Evolutionary conservation across 2,329 filamentous ascomycete species (phyloP).

Genomic region (Sporothrix inflata): DNA sequence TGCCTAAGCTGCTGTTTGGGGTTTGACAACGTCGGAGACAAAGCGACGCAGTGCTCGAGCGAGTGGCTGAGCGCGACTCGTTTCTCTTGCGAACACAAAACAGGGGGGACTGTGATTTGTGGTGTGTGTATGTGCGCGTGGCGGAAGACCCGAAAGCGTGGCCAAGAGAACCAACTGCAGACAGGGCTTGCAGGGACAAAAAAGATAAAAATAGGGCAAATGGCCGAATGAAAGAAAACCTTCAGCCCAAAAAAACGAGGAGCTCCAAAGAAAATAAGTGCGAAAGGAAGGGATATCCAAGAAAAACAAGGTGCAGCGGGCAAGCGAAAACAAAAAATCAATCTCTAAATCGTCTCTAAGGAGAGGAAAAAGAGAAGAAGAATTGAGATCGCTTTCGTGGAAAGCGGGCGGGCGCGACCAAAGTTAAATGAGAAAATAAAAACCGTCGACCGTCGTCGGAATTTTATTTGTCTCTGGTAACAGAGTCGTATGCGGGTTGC

Average conservation of each 20-base stretch:
- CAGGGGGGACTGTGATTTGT: constrained; percentile 4
- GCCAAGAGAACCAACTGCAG: constrained; percentile 23
- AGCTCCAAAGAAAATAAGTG: neutral
- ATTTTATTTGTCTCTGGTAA: constrained; percentile 15
- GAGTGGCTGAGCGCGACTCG: constrained; percentile 33
- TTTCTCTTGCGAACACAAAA: constrained; percentile 25
- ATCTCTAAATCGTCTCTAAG: constrained; percentile 1
- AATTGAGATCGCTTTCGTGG: neutral
- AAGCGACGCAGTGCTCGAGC: constrained; percentile 21
- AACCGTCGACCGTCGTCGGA: constrained; percentile 13
- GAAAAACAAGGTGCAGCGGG: constrained; percentile 1
- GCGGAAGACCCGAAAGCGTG: constrained; percentile 23
- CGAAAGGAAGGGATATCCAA: constrained; percentile 17
- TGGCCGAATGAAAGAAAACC: constrained; percentile 10
- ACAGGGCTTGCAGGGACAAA: constrained; percentile 1
- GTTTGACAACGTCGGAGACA: constrained; percentile 27
- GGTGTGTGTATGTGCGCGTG: neutral
- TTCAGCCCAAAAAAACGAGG: neutral
- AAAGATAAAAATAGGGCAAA: constrained; percentile 28
- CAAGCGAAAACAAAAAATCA: constrained; percentile 1
- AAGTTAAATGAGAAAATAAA: constrained; percentile 20
- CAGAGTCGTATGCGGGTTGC: constrained; percentile 6
- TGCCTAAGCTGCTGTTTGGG: constrained; percentile 5
- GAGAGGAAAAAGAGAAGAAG: neutral
- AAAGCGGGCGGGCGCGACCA: neutral